A percentile compares a stretch with the other conserved stretches of the same genome.
Conservation (phyloP, 495 filamentous ascomycete species). For the Penicillium egyptiacum region DNA sequence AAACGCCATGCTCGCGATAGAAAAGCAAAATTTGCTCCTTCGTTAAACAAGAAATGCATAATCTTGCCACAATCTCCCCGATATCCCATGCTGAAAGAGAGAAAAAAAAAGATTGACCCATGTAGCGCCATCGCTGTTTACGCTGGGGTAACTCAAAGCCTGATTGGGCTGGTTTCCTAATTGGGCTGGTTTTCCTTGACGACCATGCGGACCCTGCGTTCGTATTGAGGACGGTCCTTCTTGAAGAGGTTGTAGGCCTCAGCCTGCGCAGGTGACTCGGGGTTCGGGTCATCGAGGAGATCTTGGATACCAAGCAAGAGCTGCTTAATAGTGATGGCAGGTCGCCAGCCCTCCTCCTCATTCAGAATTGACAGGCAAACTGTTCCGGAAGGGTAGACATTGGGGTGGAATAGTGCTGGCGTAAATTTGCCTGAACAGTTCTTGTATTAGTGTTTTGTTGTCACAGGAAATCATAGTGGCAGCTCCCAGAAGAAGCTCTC, state of each 20-base stretch:
- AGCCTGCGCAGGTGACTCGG: slow-evolving; percentile 93
- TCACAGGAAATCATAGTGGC: not conserved
- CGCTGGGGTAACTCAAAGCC: not conserved
- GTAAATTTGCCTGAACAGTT: slow-evolving; percentile 80
- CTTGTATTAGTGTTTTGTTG: slow-evolving; percentile 1
- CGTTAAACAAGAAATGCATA: slow-evolving; percentile 16
- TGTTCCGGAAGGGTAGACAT: slow-evolving; percentile 97
- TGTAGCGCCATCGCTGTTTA: slow-evolving; percentile 3
- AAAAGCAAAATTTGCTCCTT: slow-evolving; percentile 24
- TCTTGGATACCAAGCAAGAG: slow-evolving; percentile 96
- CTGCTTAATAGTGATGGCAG: slow-evolving; percentile 96
- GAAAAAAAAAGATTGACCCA: slow-evolving; percentile 15
- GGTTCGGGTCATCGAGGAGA: slow-evolving; percentile 93
- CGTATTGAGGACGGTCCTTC: slow-evolving; percentile 83
- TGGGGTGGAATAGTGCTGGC: slow-evolving; percentile 95
- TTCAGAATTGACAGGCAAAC: slow-evolving; percentile 98
- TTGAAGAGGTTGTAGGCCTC: slow-evolving; percentile 98
- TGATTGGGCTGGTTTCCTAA: slow-evolving; percentile 29
- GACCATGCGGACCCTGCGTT: slow-evolving; percentile 79
- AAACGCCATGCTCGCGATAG: slow-evolving; percentile 31
- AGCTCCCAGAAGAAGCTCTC: not conserved
- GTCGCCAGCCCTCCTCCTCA: slow-evolving; percentile 98
- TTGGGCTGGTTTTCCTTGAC: slow-evolving; percentile 83
- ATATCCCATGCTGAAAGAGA: slow-evolving; percentile 18
- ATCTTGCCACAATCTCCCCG: slow-evolving; percentile 6